phyloP scores from a whole-genome alignment of 371 early-diverging fungal species.

The Lichtheimia ornata region DNA sequence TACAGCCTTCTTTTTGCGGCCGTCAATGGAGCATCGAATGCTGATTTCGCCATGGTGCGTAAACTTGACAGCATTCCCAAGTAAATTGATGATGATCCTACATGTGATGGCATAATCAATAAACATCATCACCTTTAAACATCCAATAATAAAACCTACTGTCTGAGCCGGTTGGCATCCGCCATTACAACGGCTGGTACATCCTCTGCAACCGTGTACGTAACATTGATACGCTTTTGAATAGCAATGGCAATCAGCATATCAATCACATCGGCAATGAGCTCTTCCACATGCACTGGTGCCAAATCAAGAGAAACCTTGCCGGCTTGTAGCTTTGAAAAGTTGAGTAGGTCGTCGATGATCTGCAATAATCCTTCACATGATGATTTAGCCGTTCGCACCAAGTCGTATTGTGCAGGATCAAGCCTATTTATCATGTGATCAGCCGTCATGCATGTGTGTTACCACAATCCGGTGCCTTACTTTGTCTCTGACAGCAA shows the following conservation, averaged over 20 bases:
- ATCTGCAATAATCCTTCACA: conserved; percentile 60
- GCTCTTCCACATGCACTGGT: conserved; percentile 54
- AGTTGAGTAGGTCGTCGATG: conserved; percentile 65
- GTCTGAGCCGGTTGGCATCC: conserved; percentile 49
- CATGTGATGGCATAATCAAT: neutral
- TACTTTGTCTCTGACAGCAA: conserved; percentile 49
- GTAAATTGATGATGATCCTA: conserved; percentile 37
- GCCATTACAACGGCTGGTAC: conserved; percentile 42
- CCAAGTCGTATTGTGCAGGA: conserved; percentile 57
- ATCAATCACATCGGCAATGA: conserved; percentile 30
- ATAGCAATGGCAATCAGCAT: conserved; percentile 47
- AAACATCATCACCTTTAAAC: neutral
- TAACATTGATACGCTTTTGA: conserved; percentile 48
- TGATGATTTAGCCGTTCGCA: conserved; percentile 58
- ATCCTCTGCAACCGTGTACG: conserved; percentile 39
- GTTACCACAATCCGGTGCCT: no score
- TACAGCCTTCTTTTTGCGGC: conserved; percentile 7
- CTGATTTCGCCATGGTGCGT: conserved; percentile 57
- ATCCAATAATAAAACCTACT: conserved; percentile 20
- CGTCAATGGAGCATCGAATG: conserved; percentile 36
- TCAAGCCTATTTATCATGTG: conserved; percentile 23
- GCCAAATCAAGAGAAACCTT: conserved; percentile 52
- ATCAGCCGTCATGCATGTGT: no score
- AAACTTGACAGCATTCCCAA: conserved; percentile 52
- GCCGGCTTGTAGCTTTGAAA: conserved; percentile 30